These are phyloP conservation scores for Aspergillus sergii DNA, from an alignment of 2,329 filamentous ascomycete genomes.

Conservation along the genomic window DNA sequence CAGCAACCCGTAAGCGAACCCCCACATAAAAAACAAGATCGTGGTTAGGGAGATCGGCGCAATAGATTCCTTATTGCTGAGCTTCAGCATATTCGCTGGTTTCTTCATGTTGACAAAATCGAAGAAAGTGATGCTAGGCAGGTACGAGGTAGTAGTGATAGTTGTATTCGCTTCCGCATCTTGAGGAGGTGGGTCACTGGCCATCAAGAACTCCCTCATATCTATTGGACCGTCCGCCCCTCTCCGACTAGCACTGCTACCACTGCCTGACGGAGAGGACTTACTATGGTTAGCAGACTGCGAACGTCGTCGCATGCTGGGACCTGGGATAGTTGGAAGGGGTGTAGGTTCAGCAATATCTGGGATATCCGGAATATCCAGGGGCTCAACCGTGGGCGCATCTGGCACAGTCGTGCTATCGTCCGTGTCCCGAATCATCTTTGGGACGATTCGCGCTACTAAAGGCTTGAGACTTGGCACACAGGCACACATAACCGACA, in stretches of 20 bases:
- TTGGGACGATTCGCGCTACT: conserved; percentile 64
- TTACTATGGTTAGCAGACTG: conserved; percentile 21
- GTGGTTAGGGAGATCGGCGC: conserved; percentile 68
- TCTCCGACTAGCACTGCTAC: conserved; percentile 12
- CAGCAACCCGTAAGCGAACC: conserved; percentile 83
- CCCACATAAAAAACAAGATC: conserved; percentile 85
- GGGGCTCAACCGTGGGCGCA: background rate
- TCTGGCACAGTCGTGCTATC: conserved; percentile 22
- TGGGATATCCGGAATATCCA: conserved; percentile 6
- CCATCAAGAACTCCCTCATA: conserved; percentile 59
- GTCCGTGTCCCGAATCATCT: conserved; percentile 55
- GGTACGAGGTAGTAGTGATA: conserved; percentile 37
- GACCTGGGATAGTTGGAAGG: background rate
- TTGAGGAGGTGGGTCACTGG: conserved; percentile 44
- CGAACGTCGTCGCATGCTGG: conserved; percentile 6
- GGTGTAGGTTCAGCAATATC: conserved; percentile 6
- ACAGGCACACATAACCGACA: conserved; percentile 87
- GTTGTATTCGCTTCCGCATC: conserved; percentile 42
- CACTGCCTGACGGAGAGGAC: conserved; percentile 20
- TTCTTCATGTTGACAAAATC: conserved; percentile 64
- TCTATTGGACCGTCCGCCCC: conserved; percentile 12
- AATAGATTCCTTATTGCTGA: conserved; percentile 60
- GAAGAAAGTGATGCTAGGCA: conserved; percentile 55
- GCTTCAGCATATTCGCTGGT: conserved; percentile 60
- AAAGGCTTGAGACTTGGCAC: conserved; percentile 91